Conservation (phyloP, 2,329 filamentous ascomycete species). For the Sordariomycetes sp. region DNA sequence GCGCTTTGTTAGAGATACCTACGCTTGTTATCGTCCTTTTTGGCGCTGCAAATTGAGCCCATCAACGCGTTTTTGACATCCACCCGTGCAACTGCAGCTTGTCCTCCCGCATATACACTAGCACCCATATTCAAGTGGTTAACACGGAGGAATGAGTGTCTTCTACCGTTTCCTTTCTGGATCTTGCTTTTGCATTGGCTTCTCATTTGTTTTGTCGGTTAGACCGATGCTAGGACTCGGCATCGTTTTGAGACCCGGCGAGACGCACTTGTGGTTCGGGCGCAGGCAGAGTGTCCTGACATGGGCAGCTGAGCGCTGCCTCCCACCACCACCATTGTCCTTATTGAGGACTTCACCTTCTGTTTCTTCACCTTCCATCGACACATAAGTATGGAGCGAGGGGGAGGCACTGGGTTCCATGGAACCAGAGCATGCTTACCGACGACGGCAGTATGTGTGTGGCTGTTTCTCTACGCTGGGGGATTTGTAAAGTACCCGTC, state of each 20-base stretch:
- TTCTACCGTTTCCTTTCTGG: background rate
- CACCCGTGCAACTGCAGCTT: background rate
- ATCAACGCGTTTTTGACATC: background rate
- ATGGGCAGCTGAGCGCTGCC: background rate
- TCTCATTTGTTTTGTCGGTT: background rate
- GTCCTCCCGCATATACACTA: background rate
- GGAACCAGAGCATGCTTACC: background rate
- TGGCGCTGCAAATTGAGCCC: background rate
- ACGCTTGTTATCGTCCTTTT: conserved; percentile 4
- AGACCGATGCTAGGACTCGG: background rate
- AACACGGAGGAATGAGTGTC: background rate
- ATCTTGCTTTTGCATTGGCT: background rate
- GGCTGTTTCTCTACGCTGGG: background rate
- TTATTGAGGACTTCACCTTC: background rate
- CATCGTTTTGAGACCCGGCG: background rate
- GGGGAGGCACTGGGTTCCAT: background rate
- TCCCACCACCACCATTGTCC: background rate
- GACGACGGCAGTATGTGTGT: background rate
- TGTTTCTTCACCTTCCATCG: background rate
- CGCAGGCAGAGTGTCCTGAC: background rate
- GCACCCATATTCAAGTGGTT: background rate
- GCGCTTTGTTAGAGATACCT: conserved; percentile 7
- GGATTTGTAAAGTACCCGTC: conserved; percentile 3
- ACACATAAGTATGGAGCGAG: background rate
- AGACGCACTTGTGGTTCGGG: background rate